Conservation (phyloP, 371 early-diverging fungal genomes). For the Apophysomyces trapeziformis region DNA sequence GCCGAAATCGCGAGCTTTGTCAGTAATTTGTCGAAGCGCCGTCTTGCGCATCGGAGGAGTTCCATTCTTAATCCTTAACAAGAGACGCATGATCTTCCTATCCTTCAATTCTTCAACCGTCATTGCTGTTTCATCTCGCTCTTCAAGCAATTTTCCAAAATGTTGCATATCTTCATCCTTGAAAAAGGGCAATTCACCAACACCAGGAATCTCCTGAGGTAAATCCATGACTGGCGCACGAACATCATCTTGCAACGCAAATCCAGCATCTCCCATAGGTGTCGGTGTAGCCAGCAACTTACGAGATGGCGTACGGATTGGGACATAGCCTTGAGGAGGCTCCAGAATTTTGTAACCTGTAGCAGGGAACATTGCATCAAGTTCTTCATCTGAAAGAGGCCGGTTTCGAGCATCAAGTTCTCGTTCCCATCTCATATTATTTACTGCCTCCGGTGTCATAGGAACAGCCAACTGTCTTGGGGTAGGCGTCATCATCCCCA, state of each 20-base stretch:
- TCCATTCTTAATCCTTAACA: conserved; percentile 98
- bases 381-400: conserved; percentile 89
- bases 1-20: conserved; percentile 95
- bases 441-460: conserved; percentile 84
- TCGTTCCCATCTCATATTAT: conserved; percentile 78
- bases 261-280: conserved; percentile 81
- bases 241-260: conserved; percentile 85
- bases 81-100: conserved; percentile 92
- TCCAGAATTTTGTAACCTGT: conserved; percentile 93
- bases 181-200: conserved; percentile 90
- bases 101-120: conserved; percentile 91
- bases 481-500: conserved; percentile 80
- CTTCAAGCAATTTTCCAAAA: conserved; percentile 91
- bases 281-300: conserved; percentile 95
- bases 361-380: conserved; percentile 91
- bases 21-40: conserved; percentile 93
- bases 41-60: conserved; percentile 91
- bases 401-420: conserved; percentile 89
- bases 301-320: conserved; percentile 95
- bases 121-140: conserved; percentile 83
- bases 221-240: conserved; percentile 68
- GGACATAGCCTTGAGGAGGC: conserved; percentile 87
- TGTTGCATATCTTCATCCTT: conserved; percentile 97
- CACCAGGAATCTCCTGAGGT: conserved; percentile 89
- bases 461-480: conserved; percentile 63